Conservation (phyloP, 371 early-diverging fungal genomes). For the Thermomucor indicae-seudaticae region DNA sequence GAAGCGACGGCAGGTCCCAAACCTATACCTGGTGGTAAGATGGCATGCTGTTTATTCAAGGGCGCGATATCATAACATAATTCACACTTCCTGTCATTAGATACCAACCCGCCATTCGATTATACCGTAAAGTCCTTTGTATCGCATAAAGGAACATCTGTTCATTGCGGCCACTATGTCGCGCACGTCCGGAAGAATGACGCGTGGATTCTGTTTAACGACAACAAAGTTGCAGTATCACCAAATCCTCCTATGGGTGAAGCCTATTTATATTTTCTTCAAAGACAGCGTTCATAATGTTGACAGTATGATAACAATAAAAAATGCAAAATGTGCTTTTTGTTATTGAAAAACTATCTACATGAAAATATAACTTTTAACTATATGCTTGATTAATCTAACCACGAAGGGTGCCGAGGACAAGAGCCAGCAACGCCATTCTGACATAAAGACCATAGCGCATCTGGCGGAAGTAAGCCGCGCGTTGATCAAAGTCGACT, state of each 20-base stretch:
- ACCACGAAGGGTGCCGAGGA: constrained; percentile 50
- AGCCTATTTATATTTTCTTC: constrained; percentile 71
- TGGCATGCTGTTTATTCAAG: too few relatives aligned
- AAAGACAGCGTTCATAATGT: too few relatives aligned
- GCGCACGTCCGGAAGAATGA: constrained; percentile 72
- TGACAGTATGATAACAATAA: too few relatives aligned
- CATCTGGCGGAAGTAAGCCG: constrained; percentile 98
- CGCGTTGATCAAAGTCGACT: constrained; percentile 95
- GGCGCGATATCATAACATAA: too few relatives aligned
- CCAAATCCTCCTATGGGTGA: constrained; percentile 64
- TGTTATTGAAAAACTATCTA: background rate
- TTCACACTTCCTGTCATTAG: too few relatives aligned
- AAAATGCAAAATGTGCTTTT: background rate
- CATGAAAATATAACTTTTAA: background rate
- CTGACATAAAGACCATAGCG: constrained; percentile 94
- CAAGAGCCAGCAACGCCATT: constrained; percentile 93
- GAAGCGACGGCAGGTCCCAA: background rate
- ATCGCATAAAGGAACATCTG: constrained; percentile 96
- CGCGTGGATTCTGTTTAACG: constrained; percentile 92
- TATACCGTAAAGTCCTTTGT: constrained; percentile 83
- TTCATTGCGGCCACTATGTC: constrained; percentile 97
- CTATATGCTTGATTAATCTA: constrained; percentile 5
- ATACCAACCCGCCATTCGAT: constrained; percentile 47
- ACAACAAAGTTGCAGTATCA: constrained; percentile 84
- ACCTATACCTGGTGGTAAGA: constrained; percentile 14